Evolutionary conservation across 345 rosid species (phyloP).

Genomic region (Aurinia saxatilis): DNA sequence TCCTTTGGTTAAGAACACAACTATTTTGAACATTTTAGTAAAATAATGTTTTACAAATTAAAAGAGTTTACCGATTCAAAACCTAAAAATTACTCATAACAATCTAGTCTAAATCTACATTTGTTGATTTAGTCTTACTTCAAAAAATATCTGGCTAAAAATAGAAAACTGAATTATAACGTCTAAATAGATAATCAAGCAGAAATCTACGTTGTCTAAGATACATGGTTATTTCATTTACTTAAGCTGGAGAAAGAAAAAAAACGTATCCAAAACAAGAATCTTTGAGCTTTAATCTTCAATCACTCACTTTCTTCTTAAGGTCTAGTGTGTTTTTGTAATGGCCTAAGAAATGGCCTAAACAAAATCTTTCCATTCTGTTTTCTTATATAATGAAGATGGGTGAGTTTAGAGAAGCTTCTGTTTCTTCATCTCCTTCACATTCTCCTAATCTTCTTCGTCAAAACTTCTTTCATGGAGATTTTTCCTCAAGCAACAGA

Average conservation of each 20-base stretch:
- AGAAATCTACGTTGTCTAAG: too few relatives aligned
- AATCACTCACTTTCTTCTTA: too few relatives aligned
- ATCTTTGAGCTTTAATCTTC: too few relatives aligned
- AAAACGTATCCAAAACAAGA: too few relatives aligned
- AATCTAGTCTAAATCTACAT: not conserved
- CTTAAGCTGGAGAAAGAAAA: too few relatives aligned
- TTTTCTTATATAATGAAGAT: constrained; percentile 13
- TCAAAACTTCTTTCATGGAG: constrained; percentile 7
- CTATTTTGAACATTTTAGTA: too few relatives aligned
- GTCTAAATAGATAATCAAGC: too few relatives aligned
- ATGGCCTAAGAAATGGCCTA: too few relatives aligned
- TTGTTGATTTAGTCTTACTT: constrained; percentile 3
- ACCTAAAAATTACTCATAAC: not conserved
- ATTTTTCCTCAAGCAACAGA: constrained; percentile 20
- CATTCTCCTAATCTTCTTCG: constrained; percentile 2
- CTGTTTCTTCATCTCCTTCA: not conserved
- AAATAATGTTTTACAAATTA: not conserved
- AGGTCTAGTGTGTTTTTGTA: too few relatives aligned
- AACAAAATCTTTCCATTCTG: too few relatives aligned
- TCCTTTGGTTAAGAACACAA: too few relatives aligned
- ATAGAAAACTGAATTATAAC: not conserved
- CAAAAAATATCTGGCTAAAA: not conserved
- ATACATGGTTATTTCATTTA: too few relatives aligned
- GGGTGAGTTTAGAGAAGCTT: constrained; percentile 17
- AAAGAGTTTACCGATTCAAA: constrained; percentile 13